Evolutionary conservation across 2,329 filamentous ascomycete genomes (phyloP), one percentile per base, ranked within the genome.

Genomic region (Sphaerostilbella broomeana): DNA sequence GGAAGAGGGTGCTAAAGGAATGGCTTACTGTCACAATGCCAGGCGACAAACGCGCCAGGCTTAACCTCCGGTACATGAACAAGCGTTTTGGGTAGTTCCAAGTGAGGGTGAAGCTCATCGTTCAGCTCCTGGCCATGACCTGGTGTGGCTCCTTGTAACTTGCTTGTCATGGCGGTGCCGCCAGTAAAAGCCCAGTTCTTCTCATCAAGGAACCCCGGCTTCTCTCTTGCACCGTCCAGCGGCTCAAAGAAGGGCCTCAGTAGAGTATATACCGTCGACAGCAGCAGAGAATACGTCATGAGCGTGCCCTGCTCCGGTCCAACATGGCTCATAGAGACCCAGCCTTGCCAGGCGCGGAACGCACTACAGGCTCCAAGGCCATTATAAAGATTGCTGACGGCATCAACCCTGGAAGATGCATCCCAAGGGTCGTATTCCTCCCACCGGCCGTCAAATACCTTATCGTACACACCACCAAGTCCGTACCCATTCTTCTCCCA

Each of bases 291-390:
- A 52, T 89, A 89, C 2, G 95, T 84, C 29, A 86, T 70, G 37
- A 95, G 62, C 0, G 88, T 92, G 1, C 89, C 89, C 63, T 94
- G 81, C 5, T 72, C 70, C 0, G 86, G 84, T 0, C 72, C 78
- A 0, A 79, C 82, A n/a, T 68, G 64, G 42, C 81, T 87, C 72
- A 95, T 81, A 44, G 75, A 77, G 37, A 95, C 61, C 89, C 89
- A 95, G 13, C 87, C 89, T 62, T 95, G 89, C 59, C 86, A 90
- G 72, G 87, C 84, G 26, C 90, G 75, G 62, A 95, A 88, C 68
- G 88, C 86, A 31, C 75, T 82, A 62, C 86, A 94, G 1, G 84
- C 80, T 0, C 89, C 88, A 0, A 87, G 72, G 1, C 88, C 86
- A 35, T 86, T 72, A 57, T 95, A 92, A 22, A 89, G 64, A 59